phyloP scores from a whole-genome alignment of 768 basidiomycete species.

The Lentinula boryana region DNA sequence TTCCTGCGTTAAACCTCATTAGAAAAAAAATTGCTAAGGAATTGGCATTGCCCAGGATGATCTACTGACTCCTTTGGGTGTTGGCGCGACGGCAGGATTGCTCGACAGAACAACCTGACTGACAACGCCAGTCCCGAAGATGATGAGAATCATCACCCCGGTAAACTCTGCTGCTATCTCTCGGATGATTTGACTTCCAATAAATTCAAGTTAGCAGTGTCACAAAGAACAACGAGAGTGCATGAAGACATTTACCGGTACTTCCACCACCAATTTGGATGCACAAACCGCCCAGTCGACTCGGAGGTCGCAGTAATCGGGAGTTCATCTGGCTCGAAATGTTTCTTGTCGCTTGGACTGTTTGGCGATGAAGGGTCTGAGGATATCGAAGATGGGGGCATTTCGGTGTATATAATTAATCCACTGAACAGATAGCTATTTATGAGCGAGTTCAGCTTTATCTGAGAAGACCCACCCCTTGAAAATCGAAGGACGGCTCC shows the following conservation, averaged over 20 bases:
- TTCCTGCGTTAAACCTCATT: neutral
- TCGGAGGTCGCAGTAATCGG: neutral
- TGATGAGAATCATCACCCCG: slow-evolving; percentile 37
- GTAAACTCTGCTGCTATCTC: slow-evolving; percentile 39
- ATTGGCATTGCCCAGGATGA: neutral
- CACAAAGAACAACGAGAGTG: neutral
- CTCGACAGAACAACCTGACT: slow-evolving; percentile 36
- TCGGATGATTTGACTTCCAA: slow-evolving; percentile 15
- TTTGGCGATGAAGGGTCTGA: neutral
- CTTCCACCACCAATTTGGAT: slow-evolving; percentile 6
- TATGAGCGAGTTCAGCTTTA: neutral
- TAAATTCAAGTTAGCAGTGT: neutral
- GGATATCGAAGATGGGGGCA: neutral
- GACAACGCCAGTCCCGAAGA: slow-evolving; percentile 39
- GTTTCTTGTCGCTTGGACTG: neutral
- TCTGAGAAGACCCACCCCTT: neutral
- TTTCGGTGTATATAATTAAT: neutral
- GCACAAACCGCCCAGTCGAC: neutral
- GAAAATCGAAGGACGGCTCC: neutral
- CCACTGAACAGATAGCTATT: neutral
- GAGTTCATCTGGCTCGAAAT: neutral
- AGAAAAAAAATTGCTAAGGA: neutral
- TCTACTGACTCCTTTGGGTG: slow-evolving; percentile 30
- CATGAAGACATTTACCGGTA: neutral
- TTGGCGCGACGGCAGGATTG: slow-evolving; percentile 25